phyloP scores from a whole-genome alignment of 116 monocot genomes.

The Trichopus zeylanicus region DNA sequence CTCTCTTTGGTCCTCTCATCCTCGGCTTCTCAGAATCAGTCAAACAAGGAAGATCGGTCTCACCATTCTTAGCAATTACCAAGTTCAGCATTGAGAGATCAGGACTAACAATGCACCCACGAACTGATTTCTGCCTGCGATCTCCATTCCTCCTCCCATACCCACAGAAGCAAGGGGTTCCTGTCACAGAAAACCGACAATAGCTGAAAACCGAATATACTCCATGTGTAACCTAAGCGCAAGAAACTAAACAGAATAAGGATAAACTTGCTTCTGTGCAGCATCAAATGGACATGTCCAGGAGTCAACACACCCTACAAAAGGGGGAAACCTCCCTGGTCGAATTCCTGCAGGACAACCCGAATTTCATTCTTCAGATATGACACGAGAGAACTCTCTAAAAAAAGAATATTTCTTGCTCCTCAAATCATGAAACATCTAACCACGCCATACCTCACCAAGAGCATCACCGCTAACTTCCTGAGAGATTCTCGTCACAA shows the following conservation, averaged over 20 bases:
- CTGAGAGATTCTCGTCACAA: slow-evolving; percentile 55
- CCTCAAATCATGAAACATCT: background rate
- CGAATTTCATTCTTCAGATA: background rate
- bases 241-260: background rate
- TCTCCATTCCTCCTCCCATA: slow-evolving; percentile 53
- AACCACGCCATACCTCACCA: slow-evolving; percentile 29
- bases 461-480: slow-evolving; percentile 56
- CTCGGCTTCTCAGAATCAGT: slow-evolving; percentile 54
- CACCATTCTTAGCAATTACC: slow-evolving; percentile 50
- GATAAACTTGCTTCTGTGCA: slow-evolving; percentile 31
- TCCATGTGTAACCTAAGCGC: background rate
- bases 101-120: slow-evolving; percentile 52
- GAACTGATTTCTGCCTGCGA: slow-evolving; percentile 52
- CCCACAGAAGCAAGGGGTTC: slow-evolving; percentile 62
- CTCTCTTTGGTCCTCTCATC: slow-evolving; percentile 52
- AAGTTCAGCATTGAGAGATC: slow-evolving; percentile 53
- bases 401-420: background rate
- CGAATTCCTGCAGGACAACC: slow-evolving; percentile 31
- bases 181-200: slow-evolving; percentile 1
- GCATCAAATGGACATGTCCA: slow-evolving; percentile 42
- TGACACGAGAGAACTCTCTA: background rate
- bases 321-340: slow-evolving; percentile 62
- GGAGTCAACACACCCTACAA: slow-evolving; percentile 54
- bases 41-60: slow-evolving; percentile 58
- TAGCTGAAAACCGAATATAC: background rate